Conservation (phyloP, 2,329 filamentous ascomycete species). For the Aspergillus pseudonomiae region DNA sequence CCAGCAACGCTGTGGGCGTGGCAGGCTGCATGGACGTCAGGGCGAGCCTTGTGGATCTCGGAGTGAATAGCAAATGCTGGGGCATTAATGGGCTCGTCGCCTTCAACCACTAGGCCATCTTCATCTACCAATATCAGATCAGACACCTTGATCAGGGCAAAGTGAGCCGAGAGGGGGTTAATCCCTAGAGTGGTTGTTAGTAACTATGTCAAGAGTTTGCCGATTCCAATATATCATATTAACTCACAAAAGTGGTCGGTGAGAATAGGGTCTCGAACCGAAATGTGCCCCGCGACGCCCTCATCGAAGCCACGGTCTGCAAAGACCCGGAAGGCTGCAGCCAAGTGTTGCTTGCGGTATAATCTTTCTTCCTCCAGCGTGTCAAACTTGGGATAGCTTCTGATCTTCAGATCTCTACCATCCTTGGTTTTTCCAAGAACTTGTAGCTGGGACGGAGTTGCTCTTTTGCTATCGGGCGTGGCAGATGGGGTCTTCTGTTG, state of each 20-base stretch:
- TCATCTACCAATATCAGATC: slow-evolving; percentile 51
- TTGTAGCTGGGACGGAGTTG: slow-evolving; percentile 1
- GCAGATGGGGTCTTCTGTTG: background rate
- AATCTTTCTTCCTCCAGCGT: background rate
- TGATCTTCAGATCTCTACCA: background rate
- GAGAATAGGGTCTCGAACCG: slow-evolving; percentile 41
- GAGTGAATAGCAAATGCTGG: slow-evolving; percentile 53
- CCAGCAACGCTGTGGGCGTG: slow-evolving; percentile 51
- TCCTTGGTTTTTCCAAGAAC: background rate
- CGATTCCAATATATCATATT: slow-evolving; percentile 21
- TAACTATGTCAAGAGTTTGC: background rate
- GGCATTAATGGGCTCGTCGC: slow-evolving; percentile 45
- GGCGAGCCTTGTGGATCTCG: slow-evolving; percentile 58
- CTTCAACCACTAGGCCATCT: slow-evolving; percentile 45
- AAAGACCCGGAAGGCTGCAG: slow-evolving; percentile 42
- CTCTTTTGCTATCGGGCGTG: background rate
- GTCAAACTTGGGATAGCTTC: background rate
- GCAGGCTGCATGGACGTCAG: slow-evolving; percentile 50
- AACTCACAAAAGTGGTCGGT: slow-evolving; percentile 43
- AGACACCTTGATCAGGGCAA: slow-evolving; percentile 31
- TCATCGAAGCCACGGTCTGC: slow-evolving; percentile 20
- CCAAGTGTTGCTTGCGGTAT: slow-evolving; percentile 40
- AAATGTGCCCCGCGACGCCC: slow-evolving; percentile 47
- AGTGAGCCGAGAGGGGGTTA: slow-evolving; percentile 3
- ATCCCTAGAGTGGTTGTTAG: background rate